A percentile compares a stretch with the other conserved stretches of the same genome.
Evolutionary conservation across 1,284 basidiomycete species (phyloP).

Genomic region (Moesziomyces aphidis): DNA sequence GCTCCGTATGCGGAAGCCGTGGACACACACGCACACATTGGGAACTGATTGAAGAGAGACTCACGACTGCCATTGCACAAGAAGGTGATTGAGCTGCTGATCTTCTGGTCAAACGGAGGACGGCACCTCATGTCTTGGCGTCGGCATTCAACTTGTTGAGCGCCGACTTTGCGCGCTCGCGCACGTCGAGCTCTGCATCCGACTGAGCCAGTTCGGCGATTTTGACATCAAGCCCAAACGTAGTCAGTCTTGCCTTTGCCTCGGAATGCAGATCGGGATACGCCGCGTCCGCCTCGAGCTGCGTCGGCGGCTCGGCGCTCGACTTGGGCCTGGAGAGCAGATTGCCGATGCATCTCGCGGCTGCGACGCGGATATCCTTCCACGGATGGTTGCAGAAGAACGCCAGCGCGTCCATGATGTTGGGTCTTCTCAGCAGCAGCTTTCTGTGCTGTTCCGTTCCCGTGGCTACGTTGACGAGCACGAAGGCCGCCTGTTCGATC

Average conservation of each 20-base stretch:
- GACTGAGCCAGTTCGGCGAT: constrained; percentile 30
- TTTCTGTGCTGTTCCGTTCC: constrained; percentile 48
- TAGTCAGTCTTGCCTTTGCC: constrained; percentile 26
- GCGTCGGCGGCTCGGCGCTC: neutral
- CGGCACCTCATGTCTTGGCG: constrained; percentile 2
- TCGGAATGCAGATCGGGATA: constrained; percentile 17
- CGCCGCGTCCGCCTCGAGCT: neutral
- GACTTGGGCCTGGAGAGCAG: constrained; percentile 22
- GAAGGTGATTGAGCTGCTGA: neutral
- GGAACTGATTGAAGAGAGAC: too few species aligned
- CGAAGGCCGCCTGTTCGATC: constrained; percentile 58
- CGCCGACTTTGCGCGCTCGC: constrained; percentile 40
- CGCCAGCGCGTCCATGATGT: constrained; percentile 55
- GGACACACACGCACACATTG: too few species aligned
- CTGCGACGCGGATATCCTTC: constrained; percentile 43
- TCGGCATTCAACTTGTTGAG: constrained; percentile 30
- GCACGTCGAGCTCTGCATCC: constrained; percentile 44
- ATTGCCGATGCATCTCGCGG: constrained; percentile 38
- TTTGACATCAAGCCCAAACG: constrained; percentile 38
- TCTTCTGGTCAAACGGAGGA: neutral
- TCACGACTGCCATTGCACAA: neutral
- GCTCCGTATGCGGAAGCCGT: too few species aligned
- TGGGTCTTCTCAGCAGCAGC: constrained; percentile 43
- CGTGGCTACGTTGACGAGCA: constrained; percentile 62
- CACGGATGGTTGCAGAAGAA: constrained; percentile 53